Conservation (phyloP, 179 eudicot species). For the Vitellaria paradoxa region DNA sequence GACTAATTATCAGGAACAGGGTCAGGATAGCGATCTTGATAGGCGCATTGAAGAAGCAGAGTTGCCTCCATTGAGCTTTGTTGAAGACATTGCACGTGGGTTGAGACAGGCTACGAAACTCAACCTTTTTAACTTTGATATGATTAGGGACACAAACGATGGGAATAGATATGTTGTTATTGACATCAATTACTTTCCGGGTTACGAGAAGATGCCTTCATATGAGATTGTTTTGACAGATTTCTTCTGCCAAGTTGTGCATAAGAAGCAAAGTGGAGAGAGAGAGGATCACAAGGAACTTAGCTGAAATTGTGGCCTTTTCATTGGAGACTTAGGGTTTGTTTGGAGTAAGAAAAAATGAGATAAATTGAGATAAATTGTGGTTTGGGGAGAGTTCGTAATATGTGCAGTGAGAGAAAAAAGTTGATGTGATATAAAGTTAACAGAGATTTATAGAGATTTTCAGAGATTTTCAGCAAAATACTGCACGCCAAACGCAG, state of each 20-base stretch:
- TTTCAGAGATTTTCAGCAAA: too few species aligned
- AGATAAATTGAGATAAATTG: too few species aligned
- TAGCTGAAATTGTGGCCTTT: too few species aligned
- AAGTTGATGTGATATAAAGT: too few species aligned
- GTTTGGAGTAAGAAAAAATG: too few species aligned
- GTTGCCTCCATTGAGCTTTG: slow-evolving; percentile 48
- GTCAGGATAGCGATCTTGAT: neutral
- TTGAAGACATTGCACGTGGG: slow-evolving; percentile 36
- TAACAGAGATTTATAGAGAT: too few species aligned
- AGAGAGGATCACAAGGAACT: neutral
- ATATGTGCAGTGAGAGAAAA: too few species aligned
- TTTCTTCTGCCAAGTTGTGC: slow-evolving; percentile 47
- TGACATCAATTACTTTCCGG: slow-evolving; percentile 81
- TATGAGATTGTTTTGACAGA: slow-evolving; percentile 53
- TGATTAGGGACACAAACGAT: slow-evolving; percentile 48
- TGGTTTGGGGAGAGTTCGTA: too few species aligned
- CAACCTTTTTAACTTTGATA: slow-evolving; percentile 67
- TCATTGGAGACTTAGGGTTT: too few species aligned
- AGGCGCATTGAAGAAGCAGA: slow-evolving; percentile 29
- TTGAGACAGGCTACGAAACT: slow-evolving; percentile 39
- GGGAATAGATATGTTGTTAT: slow-evolving; percentile 41
- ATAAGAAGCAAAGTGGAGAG: slow-evolving; percentile 15
- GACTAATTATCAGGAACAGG: slow-evolving; percentile 13
- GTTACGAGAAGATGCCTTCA: slow-evolving; percentile 58
- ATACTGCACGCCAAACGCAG: too few species aligned